Evolutionary conservation across 1,139 yeast species (phyloP), one percentile per base, ranked within the genome.

Genomic region (Kazachstania sp.): DNA sequence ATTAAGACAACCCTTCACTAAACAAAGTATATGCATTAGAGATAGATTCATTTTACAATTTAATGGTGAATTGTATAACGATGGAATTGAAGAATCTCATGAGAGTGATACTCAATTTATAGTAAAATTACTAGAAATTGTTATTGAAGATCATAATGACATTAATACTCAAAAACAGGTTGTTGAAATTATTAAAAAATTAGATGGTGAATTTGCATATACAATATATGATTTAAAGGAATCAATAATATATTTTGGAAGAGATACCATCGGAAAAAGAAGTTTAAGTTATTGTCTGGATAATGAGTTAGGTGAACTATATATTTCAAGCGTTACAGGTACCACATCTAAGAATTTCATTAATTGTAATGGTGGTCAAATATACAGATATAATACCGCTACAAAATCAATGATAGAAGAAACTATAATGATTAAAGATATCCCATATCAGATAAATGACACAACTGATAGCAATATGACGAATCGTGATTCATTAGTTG

Each of bases 151-250:
- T 9, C 43, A 54, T 1, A 20, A 29, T 5, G 16, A 20, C 3
- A 7, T 29, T 1, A n/a, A 4, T 12, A 5, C 13, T 9, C 34
- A 30, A 36, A 52, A 54, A 2, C 66, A 71, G 19, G 67, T 72
- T 55, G 30, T 64, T 50, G 46, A 60, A 36, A 55, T 74, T 47
- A 47, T 74, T 1, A 62, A 68, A n/a, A 48, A 46, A 1, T 55
- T 86, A 29, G 71, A 75, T 31, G 99, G 99, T 1, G 98, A 92
- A 61, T 92, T 81, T 71, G 94, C 98, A 0, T 78, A 70, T 64
- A 72, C 71, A 39, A 68, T 77, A 50, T 60, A 74, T 36, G 85
- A 79, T 52, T 52, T 56, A 13, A 18, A 52, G 1, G 56, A 64
- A 1, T 56, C 67, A 0, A 59, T 53, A 34, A 58, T 86, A 0